Evolutionary conservation across 345 rosid species (phyloP), one percentile per base, ranked within the genome.

Genomic region (Syzygium jambos): DNA sequence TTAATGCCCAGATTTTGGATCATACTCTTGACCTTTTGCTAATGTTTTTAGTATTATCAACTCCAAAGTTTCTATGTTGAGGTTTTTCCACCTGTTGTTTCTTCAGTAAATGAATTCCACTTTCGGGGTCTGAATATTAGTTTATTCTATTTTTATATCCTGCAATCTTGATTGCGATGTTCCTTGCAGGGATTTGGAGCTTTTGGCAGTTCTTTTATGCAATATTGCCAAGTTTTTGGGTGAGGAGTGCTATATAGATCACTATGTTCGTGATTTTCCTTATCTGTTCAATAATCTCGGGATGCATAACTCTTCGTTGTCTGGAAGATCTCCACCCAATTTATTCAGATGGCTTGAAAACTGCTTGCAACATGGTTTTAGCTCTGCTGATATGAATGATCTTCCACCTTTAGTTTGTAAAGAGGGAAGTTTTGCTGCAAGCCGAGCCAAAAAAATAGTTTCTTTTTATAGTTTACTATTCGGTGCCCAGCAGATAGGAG

Each of bases 251-350:
- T 97, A 93, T 90, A 78, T 95, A 87, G 98, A 97, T 92, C 94
- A 96, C 91, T 97, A 96, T 89, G 88, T 92, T 87, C 99, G 99
- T 85, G 99, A 97, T 92, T 97, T 97, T 92, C 99, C 99, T 86
- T 59, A 89, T 87, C 95, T 96, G 78, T 88, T 93, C 88, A 88
- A 91, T 92, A 85, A 88, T 59, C 49, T 91, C 86, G 93, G 93
- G 88, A 85, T 21, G 52, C 88, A 85, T 89, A 80, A 86, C 68
- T 86, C 88, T 61, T 86, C 93, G 54, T 89, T 90, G 57, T 91
- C 94, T 65, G 34, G 57, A 88, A 95, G 90, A 91, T 90, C 92
- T 91, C 96, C 99, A 87, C 97, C 97, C 84, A 93, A 95, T 90
- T 88, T 97, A 86, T 95, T 95, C 91, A 93, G 95, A 90, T 97